Percentiles rank a stretch among this genome's conserved stretches.
Conservation (phyloP, 2,329 filamentous ascomycete species). For the Cercospora sp. region DNA sequence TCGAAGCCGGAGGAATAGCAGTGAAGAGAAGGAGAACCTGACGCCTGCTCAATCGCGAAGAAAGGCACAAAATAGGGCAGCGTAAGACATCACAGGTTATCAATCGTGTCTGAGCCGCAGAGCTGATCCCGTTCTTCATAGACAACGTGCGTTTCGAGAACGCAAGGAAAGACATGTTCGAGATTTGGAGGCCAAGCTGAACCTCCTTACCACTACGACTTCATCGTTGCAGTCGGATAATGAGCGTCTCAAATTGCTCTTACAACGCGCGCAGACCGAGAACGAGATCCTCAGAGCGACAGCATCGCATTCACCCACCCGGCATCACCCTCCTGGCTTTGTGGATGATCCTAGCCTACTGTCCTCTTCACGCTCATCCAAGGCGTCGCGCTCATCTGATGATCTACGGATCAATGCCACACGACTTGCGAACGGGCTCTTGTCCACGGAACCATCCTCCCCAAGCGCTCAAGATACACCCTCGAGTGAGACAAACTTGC, state of each 20-base stretch:
- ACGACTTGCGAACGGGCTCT: constrained; percentile 26
- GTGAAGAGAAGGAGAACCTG: constrained; percentile 49
- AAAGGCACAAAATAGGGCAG: constrained; percentile 71
- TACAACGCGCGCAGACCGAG: constrained; percentile 82
- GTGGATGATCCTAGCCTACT: constrained; percentile 34
- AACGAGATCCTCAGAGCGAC: constrained; percentile 91
- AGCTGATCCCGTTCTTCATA: constrained; percentile 42
- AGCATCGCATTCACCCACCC: constrained; percentile 51
- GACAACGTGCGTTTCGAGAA: constrained; percentile 93
- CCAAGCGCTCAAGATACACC: constrained; percentile 20
- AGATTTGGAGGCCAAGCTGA: constrained; percentile 85
- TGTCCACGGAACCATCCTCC: constrained; percentile 25
- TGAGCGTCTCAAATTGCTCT: constrained; percentile 77
- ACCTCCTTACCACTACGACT: constrained; percentile 71
- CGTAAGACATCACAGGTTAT: constrained; percentile 53
- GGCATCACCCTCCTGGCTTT: constrained; percentile 46
- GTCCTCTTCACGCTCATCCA: constrained; percentile 23
- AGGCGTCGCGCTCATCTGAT: constrained; percentile 21
- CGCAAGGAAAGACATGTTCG: constrained; percentile 93
- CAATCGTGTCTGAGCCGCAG: not conserved
- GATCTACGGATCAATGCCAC: constrained; percentile 22
- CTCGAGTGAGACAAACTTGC: constrained; percentile 54
- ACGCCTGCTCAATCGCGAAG: constrained; percentile 56
- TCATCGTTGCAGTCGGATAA: constrained; percentile 76
- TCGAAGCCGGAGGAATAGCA: constrained; percentile 43